A percentile compares a stretch with the other conserved stretches of the same genome.
phyloP scores from a whole-genome alignment of 2,329 filamentous ascomycete genomes.

The Penicillium verrucosum region DNA sequence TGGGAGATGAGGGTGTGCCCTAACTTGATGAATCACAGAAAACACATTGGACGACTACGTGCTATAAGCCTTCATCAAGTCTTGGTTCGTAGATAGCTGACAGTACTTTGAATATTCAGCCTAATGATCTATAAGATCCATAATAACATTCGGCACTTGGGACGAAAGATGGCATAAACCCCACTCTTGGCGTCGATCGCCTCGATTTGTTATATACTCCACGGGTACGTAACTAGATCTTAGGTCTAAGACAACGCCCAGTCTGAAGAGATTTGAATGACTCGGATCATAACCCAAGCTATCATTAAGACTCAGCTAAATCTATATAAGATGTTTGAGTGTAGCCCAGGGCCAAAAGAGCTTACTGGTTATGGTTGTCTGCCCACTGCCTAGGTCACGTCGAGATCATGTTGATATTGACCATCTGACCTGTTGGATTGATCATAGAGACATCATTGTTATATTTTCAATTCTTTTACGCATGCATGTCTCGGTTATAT shows the following conservation, averaged over 20 bases:
- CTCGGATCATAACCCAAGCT: not conserved
- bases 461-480: not conserved
- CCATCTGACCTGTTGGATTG: not conserved
- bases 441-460: not conserved
- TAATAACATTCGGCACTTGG: not conserved
- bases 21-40: not conserved
- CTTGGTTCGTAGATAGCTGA: not conserved
- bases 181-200: conserved; percentile 1
- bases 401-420: not conserved
- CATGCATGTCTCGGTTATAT: not conserved
- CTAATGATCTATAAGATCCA: not conserved
- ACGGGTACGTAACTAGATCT: not conserved
- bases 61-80: not conserved
- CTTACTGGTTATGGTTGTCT: not conserved
- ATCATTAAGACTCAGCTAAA: too few species aligned
- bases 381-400: not conserved
- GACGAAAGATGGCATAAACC: not conserved
- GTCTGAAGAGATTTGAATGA: not conserved
- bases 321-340: not conserved
- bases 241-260: not conserved
- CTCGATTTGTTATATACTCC: not conserved
- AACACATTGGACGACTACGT: not conserved
- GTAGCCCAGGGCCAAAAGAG: not conserved
- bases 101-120: not conserved
- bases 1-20: not conserved